Percentiles rank a stretch among this genome's conserved stretches.
These are phyloP conservation scores for Myxozyma monticola DNA, from an alignment of 805 yeast genomes.

Conservation along the genomic window DNA sequence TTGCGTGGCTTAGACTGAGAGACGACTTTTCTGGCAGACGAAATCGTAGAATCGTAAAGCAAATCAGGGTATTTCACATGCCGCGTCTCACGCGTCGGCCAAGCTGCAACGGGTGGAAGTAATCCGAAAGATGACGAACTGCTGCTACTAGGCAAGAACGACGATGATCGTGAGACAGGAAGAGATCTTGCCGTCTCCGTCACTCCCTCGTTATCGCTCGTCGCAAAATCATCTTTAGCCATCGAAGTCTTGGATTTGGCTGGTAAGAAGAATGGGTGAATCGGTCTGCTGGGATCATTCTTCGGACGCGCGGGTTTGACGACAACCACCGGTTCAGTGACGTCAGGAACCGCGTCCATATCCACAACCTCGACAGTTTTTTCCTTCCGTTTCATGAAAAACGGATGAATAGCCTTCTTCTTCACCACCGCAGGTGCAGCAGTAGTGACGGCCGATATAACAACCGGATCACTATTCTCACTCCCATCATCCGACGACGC, in stretches of 20 bases:
- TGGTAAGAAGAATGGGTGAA: background rate
- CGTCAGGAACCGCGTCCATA: background rate
- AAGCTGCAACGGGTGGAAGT: background rate
- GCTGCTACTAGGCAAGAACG: too few relatives aligned
- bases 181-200: too few relatives aligned
- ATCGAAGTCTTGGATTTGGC: background rate
- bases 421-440: too few relatives aligned
- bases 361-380: too few relatives aligned
- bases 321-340: background rate
- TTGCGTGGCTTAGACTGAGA: too few relatives aligned
- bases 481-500: background rate
- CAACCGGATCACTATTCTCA: background rate
- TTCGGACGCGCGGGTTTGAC: background rate
- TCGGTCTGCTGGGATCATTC: background rate
- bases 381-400: conserved; percentile 12
- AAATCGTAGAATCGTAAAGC: too few relatives aligned
- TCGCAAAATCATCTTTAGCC: too few relatives aligned
- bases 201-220: too few relatives aligned
- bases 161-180: too few relatives aligned
- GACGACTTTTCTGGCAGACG: too few relatives aligned
- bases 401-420: conserved; percentile 12
- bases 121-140: background rate
- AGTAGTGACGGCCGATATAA: background rate
- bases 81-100: conserved; percentile 13
- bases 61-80: conserved; percentile 2